phyloP scores from a whole-genome alignment of 2,329 filamentous ascomycete species.

The Penicillium fuscoglaucum region DNA sequence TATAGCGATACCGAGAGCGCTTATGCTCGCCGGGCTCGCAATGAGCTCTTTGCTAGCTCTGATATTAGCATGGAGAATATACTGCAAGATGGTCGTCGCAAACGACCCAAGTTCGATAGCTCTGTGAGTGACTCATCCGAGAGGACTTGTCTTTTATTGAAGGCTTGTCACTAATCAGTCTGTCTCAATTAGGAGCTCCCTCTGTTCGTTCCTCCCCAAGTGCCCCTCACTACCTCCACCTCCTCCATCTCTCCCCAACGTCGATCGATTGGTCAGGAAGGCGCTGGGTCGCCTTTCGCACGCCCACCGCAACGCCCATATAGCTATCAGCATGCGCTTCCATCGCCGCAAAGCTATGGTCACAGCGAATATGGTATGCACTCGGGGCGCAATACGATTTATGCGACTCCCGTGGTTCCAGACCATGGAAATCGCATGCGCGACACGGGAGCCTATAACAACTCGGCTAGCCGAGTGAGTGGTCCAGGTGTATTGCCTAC shows the following conservation, averaged over 20 bases:
- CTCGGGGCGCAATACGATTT: slow-evolving; percentile 47
- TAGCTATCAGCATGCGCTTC: slow-evolving; percentile 71
- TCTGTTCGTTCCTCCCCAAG: slow-evolving; percentile 89
- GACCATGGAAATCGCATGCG: slow-evolving; percentile 66
- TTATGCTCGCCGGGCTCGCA: slow-evolving; percentile 72
- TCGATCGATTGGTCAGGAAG: slow-evolving; percentile 72
- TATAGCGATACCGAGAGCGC: slow-evolving; percentile 88
- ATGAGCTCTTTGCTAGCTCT: slow-evolving; percentile 84
- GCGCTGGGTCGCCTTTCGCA: slow-evolving; percentile 67
- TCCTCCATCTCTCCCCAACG: slow-evolving; percentile 94
- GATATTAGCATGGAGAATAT: slow-evolving; percentile 99
- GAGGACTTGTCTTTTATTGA: not conserved
- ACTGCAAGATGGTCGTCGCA: slow-evolving; percentile 91
- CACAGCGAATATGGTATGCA: slow-evolving; percentile 48
- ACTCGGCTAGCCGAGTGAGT: slow-evolving; percentile 39
- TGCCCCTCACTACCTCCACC: slow-evolving; percentile 91
- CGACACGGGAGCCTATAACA: slow-evolving; percentile 50
- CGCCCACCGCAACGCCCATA: slow-evolving; percentile 77
- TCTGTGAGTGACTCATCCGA: slow-evolving; percentile 69
- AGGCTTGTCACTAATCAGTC: slow-evolving; percentile 15
- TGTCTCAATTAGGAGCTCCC: slow-evolving; percentile 73
- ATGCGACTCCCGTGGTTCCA: slow-evolving; percentile 60
- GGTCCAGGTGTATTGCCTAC: slow-evolving; percentile 73
- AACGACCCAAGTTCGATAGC: slow-evolving; percentile 92
- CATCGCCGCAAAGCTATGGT: slow-evolving; percentile 78